Evolutionary conservation across 768 basidiomycete species (phyloP).

Genomic region (Hygrophoropsis aurantiaca): DNA sequence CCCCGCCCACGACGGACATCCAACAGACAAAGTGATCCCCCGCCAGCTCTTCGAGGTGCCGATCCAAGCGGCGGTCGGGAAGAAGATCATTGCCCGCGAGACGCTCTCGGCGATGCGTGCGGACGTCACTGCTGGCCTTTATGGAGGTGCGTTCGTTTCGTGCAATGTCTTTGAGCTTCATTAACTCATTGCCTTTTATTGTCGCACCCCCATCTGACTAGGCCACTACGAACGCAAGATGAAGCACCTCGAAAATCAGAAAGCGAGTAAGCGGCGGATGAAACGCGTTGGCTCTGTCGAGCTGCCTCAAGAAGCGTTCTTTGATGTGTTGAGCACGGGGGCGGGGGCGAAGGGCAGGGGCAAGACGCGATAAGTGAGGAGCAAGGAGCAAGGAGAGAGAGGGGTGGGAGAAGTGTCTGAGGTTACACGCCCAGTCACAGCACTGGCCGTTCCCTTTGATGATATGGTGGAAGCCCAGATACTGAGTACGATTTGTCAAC

Average conservation of each 20-base stretch:
- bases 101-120: conserved; percentile 83
- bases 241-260: conserved; percentile 86
- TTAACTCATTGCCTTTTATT: neutral
- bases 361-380: too few species aligned
- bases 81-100: conserved; percentile 85
- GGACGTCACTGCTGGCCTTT: conserved; percentile 92
- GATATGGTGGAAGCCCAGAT: too few species aligned
- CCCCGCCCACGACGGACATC: neutral
- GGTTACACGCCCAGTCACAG: too few species aligned
- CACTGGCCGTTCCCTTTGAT: too few species aligned
- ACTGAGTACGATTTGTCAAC: too few species aligned
- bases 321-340: conserved; percentile 76
- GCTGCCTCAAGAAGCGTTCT: conserved; percentile 95
- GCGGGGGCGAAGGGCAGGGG: conserved; percentile 21
- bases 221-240: conserved; percentile 93
- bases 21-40: conserved; percentile 84
- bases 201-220: conserved; percentile 15
- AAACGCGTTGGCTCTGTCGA: conserved; percentile 87
- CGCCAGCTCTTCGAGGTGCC: conserved; percentile 92
- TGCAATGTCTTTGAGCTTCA: conserved; percentile 7
- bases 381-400: neutral
- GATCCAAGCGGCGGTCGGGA: conserved; percentile 91
- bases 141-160: conserved; percentile 69
- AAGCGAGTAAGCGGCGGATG: conserved; percentile 88
- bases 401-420: too few species aligned